Evolutionary conservation across 129 eudicot species (phyloP).

Genomic region (Calendula officinalis): DNA sequence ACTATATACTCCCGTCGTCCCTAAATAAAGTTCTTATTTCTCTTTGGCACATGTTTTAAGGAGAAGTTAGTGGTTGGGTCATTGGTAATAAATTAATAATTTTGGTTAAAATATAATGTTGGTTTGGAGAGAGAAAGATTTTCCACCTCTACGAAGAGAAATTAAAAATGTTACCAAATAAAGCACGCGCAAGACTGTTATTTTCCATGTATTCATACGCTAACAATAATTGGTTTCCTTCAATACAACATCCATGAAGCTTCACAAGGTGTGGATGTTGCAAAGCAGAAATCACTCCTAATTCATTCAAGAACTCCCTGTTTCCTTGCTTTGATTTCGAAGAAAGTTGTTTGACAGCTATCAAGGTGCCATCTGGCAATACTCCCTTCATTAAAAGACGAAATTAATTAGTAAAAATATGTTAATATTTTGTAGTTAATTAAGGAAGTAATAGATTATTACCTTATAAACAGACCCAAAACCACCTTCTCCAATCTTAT

Average conservation of each 20-base stretch:
- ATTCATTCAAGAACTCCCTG: constrained; percentile 69
- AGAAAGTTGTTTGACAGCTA: constrained; percentile 34
- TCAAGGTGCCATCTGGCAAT: constrained; percentile 53
- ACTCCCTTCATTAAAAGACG: constrained; percentile 45
- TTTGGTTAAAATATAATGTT: no score
- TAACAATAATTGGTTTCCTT: constrained; percentile 66
- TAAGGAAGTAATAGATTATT: constrained; percentile 1
- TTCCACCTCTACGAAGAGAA: background rate
- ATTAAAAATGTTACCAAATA: constrained; percentile 48
- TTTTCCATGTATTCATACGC: constrained; percentile 80
- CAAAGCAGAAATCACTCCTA: constrained; percentile 78
- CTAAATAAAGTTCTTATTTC: no score
- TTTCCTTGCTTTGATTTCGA: constrained; percentile 78
- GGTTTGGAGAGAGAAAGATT: no score
- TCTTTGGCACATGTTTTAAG: no score
- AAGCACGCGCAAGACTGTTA: constrained; percentile 76
- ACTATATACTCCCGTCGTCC: no score
- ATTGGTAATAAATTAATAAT: no score
- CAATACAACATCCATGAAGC: constrained; percentile 70
- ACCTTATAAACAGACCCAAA: constrained; percentile 84
- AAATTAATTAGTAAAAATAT: background rate
- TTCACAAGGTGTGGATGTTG: constrained; percentile 81
- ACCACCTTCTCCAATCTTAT: constrained; percentile 90
- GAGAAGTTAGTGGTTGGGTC: no score
- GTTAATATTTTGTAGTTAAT: background rate